A percentile compares a stretch with the other conserved stretches of the same genome.
Conservation (phyloP, 352 stramenopile genomes). For the Ophiocytium majus region DNA sequence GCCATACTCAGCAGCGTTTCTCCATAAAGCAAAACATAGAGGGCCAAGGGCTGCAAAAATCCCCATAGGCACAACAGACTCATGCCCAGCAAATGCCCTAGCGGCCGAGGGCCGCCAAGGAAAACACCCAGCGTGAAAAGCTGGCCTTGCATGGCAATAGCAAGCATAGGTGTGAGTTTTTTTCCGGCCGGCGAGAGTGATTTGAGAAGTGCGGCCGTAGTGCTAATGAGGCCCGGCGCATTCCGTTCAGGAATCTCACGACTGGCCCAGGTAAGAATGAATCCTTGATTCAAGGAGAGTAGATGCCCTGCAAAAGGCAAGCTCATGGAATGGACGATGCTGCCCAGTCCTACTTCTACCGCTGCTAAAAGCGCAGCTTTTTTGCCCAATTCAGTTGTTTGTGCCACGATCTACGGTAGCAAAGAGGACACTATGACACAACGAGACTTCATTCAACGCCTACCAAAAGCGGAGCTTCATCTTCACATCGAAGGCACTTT, state of each 20-base stretch:
- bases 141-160: not conserved
- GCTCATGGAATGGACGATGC: not conserved
- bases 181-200: conserved; percentile 2
- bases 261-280: not conserved
- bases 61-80: not conserved
- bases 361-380: not conserved
- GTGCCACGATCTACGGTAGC: no score
- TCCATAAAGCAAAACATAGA: not conserved
- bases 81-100: not conserved
- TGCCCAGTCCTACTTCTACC: not conserved
- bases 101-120: not conserved
- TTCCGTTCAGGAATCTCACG: not conserved
- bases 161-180: conserved; percentile 8
- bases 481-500: no score
- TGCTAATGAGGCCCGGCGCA: not conserved
- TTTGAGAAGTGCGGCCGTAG: not conserved
- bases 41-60: not conserved
- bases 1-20: not conserved
- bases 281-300: conserved; percentile 7
- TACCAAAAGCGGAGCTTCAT: no score
- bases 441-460: no score
- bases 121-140: not conserved
- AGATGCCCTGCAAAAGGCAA: not conserved
- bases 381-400: no score
- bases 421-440: no score